phyloP scores from a whole-genome alignment of 2,329 filamentous ascomycete species.

The Colletotrichum sojae region DNA sequence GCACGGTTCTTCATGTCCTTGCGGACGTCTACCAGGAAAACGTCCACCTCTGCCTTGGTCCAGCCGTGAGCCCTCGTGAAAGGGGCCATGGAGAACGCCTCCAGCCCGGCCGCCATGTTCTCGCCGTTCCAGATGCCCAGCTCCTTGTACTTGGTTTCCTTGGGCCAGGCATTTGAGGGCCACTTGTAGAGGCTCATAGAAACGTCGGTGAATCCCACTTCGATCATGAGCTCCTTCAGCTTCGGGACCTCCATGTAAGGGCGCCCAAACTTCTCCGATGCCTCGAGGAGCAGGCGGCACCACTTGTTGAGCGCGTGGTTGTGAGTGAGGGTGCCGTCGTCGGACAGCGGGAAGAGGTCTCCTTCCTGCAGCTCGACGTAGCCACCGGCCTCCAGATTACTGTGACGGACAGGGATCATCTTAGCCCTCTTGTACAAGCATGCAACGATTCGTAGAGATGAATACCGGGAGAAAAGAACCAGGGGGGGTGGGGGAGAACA shows the following conservation, averaged over 20 bases:
- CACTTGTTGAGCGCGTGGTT: constrained; percentile 50
- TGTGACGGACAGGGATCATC: not conserved
- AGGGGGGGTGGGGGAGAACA: not conserved
- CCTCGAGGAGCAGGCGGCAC: constrained; percentile 52
- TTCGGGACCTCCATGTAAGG: not conserved
- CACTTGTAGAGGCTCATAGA: constrained; percentile 48
- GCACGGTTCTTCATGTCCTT: constrained; percentile 49
- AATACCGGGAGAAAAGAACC: too few species aligned
- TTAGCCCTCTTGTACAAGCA: too few species aligned
- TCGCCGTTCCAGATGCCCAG: constrained; percentile 48
- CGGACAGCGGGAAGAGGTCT: not conserved
- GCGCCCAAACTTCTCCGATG: constrained; percentile 8
- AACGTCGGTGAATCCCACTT: constrained; percentile 51
- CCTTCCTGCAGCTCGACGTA: constrained; percentile 54
- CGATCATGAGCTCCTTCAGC: not conserved
- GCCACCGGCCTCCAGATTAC: constrained; percentile 56
- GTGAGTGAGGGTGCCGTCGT: constrained; percentile 43
- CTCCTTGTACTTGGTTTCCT: constrained; percentile 50
- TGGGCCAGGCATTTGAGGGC: constrained; percentile 54
- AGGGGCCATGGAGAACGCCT: constrained; percentile 52
- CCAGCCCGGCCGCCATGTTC: constrained; percentile 51
- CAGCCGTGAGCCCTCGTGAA: constrained; percentile 52
- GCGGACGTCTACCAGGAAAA: constrained; percentile 51
- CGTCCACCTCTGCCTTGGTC: constrained; percentile 50
- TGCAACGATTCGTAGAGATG: too few species aligned